Conservation (phyloP, 2,329 filamentous ascomycete species). For the Penicillium paneum region DNA sequence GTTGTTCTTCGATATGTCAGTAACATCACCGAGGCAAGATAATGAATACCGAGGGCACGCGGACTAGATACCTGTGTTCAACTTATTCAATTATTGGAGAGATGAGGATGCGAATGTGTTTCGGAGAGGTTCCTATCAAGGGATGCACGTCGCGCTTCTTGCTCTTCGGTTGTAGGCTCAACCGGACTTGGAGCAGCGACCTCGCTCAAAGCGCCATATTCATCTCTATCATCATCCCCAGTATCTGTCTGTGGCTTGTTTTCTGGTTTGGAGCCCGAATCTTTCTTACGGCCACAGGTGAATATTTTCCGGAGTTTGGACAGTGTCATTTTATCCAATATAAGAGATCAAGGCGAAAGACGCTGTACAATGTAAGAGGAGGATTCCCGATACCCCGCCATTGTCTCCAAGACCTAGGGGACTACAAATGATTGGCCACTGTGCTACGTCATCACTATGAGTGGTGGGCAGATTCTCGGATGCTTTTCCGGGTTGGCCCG, state of each 20-base stretch:
- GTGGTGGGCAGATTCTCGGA: background rate
- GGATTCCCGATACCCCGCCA: background rate
- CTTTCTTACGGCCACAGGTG: background rate
- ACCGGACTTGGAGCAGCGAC: background rate
- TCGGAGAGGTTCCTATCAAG: background rate
- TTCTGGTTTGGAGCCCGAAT: background rate
- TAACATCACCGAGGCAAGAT: background rate
- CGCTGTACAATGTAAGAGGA: background rate
- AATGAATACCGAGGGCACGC: too few relatives aligned
- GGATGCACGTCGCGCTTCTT: background rate
- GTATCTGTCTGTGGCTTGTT: background rate
- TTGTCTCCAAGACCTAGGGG: background rate
- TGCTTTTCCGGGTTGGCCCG: background rate
- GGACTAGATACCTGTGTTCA: background rate
- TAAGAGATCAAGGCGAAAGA: background rate
- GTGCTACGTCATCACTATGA: slow-evolving; percentile 4
- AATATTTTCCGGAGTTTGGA: background rate
- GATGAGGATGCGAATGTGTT: background rate
- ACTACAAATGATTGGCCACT: background rate
- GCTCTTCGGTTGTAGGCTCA: background rate
- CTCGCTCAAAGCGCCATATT: background rate
- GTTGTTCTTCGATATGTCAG: background rate
- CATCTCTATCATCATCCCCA: background rate
- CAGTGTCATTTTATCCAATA: background rate
- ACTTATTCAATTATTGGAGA: slow-evolving; percentile 2